Evolutionary conservation across 805 yeast genomes (phyloP), one percentile per base, ranked within the genome.

Genomic region (Candida coquimbonensis): DNA sequence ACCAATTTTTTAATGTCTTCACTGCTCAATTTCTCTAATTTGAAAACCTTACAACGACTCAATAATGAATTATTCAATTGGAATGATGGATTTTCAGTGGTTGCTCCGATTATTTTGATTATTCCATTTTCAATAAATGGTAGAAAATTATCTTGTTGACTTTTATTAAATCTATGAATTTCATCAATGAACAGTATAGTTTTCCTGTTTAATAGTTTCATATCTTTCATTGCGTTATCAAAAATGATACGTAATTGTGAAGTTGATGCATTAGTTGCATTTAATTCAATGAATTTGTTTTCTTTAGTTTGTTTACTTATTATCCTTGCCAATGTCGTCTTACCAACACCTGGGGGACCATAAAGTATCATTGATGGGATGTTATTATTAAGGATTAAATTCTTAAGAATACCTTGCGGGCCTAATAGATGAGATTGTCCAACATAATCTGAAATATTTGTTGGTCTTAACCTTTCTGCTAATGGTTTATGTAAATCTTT

Each of bases 271-370:
- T 79, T 75, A 0, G 97, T 87, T 0, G 97, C 98, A 45, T 95
- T 86, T 38, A 89, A 67, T 62, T 90, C 97, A 3, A 86, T 72
- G 59, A 88, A 81, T 39, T 81, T 59, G 34, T 68, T 66, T 14
- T 58, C 60, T 39, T 81, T 59, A 29, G 67, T 67, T 12, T 57
- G 57, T 8, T 67, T 62, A 5, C 71, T 55, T 8, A 72, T 51
- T 17, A 74, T 59, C n/a, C 84, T 63, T 0, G 95, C 93, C 26
- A 93, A 60, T 0, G 96, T 83, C 0, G 99, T 93, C 60, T 93
- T 93, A 0, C 72, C 91, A 3, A 88, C 90, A 0, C 99, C 99
- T 2, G 97, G 95, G 1, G 96, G 96, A 0, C 99, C 99, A 86
- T 93, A 85, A 6, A 93, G 66, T 2, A 93, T 79, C 79, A 93